Percentiles rank a stretch among this genome's conserved stretches.
Conservation (phyloP, 345 rosid genomes). For the Eucalyptus erythrocorys region DNA sequence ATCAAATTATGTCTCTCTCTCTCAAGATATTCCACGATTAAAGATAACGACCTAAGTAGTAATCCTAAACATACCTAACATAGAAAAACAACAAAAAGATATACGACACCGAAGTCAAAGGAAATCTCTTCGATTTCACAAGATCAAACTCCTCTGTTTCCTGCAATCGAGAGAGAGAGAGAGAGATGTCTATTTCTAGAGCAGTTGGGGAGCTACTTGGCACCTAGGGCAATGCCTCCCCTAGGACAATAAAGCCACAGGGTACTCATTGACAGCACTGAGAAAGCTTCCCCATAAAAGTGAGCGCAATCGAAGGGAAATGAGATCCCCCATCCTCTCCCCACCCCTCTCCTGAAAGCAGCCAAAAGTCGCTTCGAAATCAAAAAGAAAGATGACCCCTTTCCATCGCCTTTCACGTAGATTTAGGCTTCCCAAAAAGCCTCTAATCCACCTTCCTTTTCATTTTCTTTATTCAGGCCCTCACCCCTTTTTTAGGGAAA, state of each 20-base stretch:
- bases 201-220: neutral
- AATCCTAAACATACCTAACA: neutral
- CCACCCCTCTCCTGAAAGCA: neutral
- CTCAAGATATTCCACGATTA: neutral
- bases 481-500: neutral
- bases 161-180: neutral
- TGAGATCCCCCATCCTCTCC: neutral
- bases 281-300: neutral
- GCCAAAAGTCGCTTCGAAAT: neutral
- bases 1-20: neutral
- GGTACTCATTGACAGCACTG: neutral
- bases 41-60: neutral
- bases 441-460: neutral
- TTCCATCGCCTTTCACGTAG: neutral
- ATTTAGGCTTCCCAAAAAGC: neutral
- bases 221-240: neutral
- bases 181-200: neutral
- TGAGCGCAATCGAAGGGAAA: neutral
- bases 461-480: neutral
- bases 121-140: neutral
- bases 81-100: neutral
- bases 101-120: neutral
- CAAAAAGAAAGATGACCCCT: neutral
- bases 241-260: neutral
- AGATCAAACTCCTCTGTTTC: neutral